phyloP scores from a whole-genome alignment of 306 rosid genomes.

The Gastrolobium villosum region DNA sequence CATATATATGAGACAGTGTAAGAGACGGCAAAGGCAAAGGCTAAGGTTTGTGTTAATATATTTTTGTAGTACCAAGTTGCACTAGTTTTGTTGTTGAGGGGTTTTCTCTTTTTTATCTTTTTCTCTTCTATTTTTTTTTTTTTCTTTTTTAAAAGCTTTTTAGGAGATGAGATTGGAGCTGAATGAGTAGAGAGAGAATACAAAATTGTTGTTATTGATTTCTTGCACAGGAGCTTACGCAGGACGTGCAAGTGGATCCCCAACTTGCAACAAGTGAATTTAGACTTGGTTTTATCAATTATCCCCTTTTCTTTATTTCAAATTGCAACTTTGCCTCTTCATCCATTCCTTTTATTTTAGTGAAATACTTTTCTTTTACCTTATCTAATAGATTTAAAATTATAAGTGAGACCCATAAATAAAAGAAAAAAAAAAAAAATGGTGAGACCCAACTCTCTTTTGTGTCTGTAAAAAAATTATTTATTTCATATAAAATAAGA shows the following conservation, averaged over 20 bases:
- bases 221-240: conserved; percentile 51
- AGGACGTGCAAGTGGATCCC: conserved; percentile 59
- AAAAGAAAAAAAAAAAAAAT: too few relatives aligned
- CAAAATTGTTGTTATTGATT: conserved; percentile 41
- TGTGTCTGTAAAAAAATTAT: too few relatives aligned
- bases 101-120: background rate
- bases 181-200: conserved; percentile 31
- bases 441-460: too few relatives aligned
- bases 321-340: conserved; percentile 57
- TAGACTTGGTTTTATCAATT: conserved; percentile 40
- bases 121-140: background rate
- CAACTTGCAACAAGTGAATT: conserved; percentile 54
- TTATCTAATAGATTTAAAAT: too few relatives aligned
- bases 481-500: too few relatives aligned
- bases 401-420: too few relatives aligned
- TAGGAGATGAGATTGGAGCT: background rate
- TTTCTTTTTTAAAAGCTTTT: background rate
- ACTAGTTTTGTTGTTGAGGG: conserved; percentile 36
- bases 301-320: conserved; percentile 48
- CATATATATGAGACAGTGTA: conserved; percentile 4
- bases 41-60: conserved; percentile 1
- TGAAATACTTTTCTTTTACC: too few relatives aligned
- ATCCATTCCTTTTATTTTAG: conserved; percentile 34
- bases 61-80: conserved; percentile 62
- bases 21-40: conserved; percentile 14